phyloP scores from a whole-genome alignment of 2,329 filamentous ascomycete species.

The Penicillium sumatraense region DNA sequence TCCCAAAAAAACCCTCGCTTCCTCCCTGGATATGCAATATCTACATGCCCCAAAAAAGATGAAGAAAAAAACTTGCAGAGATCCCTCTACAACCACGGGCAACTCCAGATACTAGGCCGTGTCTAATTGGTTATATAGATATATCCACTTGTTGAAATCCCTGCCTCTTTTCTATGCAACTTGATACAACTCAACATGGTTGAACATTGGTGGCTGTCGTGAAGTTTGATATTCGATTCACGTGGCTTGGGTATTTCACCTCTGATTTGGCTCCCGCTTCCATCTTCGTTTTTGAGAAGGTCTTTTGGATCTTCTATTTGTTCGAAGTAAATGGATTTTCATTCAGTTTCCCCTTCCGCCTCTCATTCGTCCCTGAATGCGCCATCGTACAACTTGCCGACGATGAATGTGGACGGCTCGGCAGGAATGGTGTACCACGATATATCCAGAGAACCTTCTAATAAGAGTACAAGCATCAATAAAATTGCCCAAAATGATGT shows the following conservation, averaged over 20 bases:
- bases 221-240: conserved; percentile 1
- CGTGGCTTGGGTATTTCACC: not conserved
- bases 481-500: conserved; percentile 10
- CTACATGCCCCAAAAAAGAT: conserved; percentile 12
- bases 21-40: conserved; percentile 7
- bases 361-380: not conserved
- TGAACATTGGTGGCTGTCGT: conserved; percentile 5
- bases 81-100: not conserved
- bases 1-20: not conserved
- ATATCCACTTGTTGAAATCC: not conserved
- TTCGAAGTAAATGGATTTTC: not conserved
- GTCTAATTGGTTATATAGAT: not conserved
- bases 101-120: not conserved
- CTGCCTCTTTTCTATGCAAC: not conserved
- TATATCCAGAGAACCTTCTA: conserved; percentile 11
- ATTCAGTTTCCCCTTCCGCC: not conserved
- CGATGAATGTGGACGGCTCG: conserved; percentile 30
- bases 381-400: conserved; percentile 9
- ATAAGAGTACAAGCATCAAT: conserved; percentile 20
- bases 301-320: not conserved
- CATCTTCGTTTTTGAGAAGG: not conserved
- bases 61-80: not conserved
- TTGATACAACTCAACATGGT: conserved; percentile 7
- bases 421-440: conserved; percentile 24
- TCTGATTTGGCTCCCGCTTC: not conserved